phyloP scores from a whole-genome alignment of 2,329 filamentous ascomycete genomes.

The Aspergillus sp. region DNA sequence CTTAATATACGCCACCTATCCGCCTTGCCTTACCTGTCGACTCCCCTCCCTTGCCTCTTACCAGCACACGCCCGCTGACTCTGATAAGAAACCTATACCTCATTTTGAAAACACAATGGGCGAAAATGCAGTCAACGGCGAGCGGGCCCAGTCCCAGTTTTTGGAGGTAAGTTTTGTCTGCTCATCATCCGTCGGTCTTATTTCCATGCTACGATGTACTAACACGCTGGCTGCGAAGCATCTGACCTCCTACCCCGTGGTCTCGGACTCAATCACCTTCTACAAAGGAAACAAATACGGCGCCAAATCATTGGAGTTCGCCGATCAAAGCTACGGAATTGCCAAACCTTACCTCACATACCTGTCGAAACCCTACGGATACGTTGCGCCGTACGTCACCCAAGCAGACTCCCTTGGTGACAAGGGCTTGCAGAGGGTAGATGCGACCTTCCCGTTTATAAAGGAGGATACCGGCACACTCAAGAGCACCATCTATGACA shows the following conservation, averaged over 20 bases:
- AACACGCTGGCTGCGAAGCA: slow-evolving; percentile 57
- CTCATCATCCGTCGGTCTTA: slow-evolving; percentile 6
- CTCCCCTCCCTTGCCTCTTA: not conserved
- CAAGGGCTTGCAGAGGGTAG: slow-evolving; percentile 67
- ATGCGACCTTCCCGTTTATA: slow-evolving; percentile 69
- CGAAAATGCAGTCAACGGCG: slow-evolving; percentile 51
- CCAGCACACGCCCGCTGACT: not conserved
- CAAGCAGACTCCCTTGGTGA: slow-evolving; percentile 78
- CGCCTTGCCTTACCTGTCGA: not conserved
- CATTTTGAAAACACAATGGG: slow-evolving; percentile 51
- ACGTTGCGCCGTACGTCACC: slow-evolving; percentile 79
- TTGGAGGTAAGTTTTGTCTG: slow-evolving; percentile 31
- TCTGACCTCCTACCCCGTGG: slow-evolving; percentile 77
- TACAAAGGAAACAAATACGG: slow-evolving; percentile 82
- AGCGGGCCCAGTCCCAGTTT: slow-evolving; percentile 50
- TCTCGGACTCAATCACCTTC: slow-evolving; percentile 73
- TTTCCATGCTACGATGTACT: slow-evolving; percentile 14
- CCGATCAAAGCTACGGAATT: slow-evolving; percentile 73
- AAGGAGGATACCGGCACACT: slow-evolving; percentile 74
- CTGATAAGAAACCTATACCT: slow-evolving; percentile 40
- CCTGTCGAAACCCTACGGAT: slow-evolving; percentile 75
- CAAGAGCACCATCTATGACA: slow-evolving; percentile 61
- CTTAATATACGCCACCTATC: not conserved
- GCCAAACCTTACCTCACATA: slow-evolving; percentile 77
- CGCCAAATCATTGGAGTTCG: slow-evolving; percentile 75